Evolutionary conservation across 176 grass and related monocot species (phyloP), one percentile per base, ranked within the genome.

Genomic region (Juncus inflexus): DNA sequence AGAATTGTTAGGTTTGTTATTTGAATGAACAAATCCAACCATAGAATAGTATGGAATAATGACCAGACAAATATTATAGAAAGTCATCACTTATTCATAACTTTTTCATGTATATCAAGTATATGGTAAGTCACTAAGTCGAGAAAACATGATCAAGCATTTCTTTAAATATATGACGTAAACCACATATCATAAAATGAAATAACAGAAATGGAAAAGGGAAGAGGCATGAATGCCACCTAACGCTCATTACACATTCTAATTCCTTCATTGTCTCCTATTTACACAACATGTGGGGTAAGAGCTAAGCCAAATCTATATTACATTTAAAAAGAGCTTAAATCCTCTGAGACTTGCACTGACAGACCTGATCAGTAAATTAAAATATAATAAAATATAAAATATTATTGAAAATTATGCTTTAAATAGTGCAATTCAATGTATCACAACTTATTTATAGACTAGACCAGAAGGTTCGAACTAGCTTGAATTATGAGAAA

Each of bases 261-360:
- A 66, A 41, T 51, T 45, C 63, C 63, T 64, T 64, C 38, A 0
- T 50, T 50, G 63, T 66, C 63, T 66, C 62, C 62, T 36, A 51
- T 66, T 66, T 51, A 11, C 42, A 9, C 15, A 66, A 66, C 62
- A 51, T 66, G 42, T 66, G 63, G 63, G 42, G 63, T 50, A 50
- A 66, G 12, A 50, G 12, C 43, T 47, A 47, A 47, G 43, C 37
- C 37, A 10, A 39, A 62, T 62, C 13, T 62, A 28, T 28, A 12
- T 62, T 37, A 10, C 13, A 37, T 36, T 62, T 39, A 12, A 9
- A 6, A 28, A 28, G 19, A 28, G 19, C 9, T 47, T 47, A 6
- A 47, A 47, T 47, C 43, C 58, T 62, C 12, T 10, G 58, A 62
- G 58, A 28, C 35, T 37, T 13, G 37, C 10, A 36, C 37, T 62